Percentiles rank a stretch among this genome's conserved stretches.
Evolutionary conservation across 345 rosid genomes (phyloP).

Genomic region (Acer negundo): DNA sequence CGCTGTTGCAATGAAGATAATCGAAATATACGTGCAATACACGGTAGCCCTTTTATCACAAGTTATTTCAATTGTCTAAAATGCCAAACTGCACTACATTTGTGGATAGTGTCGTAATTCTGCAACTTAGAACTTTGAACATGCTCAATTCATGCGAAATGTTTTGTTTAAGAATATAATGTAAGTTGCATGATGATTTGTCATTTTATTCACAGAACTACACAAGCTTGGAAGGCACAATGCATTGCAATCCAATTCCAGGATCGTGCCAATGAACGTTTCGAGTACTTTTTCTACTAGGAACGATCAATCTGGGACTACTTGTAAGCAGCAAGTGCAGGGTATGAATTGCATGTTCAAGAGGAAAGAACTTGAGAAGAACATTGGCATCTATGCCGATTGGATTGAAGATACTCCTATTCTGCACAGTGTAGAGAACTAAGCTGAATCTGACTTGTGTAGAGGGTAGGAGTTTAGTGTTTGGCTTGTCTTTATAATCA

Average conservation of each 20-base stretch:
- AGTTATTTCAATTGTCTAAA: not conserved
- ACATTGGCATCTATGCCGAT: slow-evolving; percentile 27
- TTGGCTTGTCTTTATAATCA: not conserved
- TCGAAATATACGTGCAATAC: too few species aligned
- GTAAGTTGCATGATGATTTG: not conserved
- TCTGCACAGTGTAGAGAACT: not conserved
- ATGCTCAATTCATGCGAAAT: not conserved
- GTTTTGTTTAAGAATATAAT: not conserved
- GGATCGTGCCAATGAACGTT: not conserved
- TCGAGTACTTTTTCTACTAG: not conserved
- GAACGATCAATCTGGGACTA: not conserved
- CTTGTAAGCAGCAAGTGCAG: not conserved
- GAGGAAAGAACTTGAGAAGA: slow-evolving; percentile 11
- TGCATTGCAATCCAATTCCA: slow-evolving; percentile 1
- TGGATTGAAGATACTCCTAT: slow-evolving; percentile 20
- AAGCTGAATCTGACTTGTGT: not conserved
- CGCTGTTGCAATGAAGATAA: not conserved
- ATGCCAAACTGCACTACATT: not conserved
- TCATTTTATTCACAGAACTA: slow-evolving; percentile 21
- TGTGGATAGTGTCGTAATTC: not conserved
- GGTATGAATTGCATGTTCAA: slow-evolving; percentile 3
- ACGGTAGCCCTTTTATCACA: not conserved
- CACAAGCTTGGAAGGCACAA: not conserved
- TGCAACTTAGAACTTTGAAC: not conserved
- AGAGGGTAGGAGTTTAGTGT: not conserved